A percentile compares a stretch with the other conserved stretches of the same genome.
These are phyloP conservation scores for Curvularia lunata DNA, from an alignment of 2,329 filamentous ascomycete species.

Conservation along the genomic window DNA sequence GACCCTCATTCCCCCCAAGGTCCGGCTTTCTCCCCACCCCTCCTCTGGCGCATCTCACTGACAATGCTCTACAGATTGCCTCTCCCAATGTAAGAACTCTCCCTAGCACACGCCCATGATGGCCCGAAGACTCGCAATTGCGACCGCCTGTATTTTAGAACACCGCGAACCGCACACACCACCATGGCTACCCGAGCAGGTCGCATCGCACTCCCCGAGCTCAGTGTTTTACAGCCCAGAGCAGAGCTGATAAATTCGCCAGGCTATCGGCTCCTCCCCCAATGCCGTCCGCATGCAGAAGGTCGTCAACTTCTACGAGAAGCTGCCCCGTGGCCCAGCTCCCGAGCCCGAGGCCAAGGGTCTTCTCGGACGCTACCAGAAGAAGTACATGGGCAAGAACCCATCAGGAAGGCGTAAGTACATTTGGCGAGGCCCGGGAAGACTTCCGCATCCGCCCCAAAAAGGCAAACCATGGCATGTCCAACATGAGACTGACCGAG, in stretches of 20 bases:
- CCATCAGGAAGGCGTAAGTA: conserved; percentile 81
- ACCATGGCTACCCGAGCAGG: conserved; percentile 1
- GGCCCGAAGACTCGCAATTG: conserved; percentile 16
- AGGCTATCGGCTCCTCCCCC: conserved; percentile 94
- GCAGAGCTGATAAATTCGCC: conserved; percentile 36
- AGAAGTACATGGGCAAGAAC: conserved; percentile 92
- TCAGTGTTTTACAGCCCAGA: not conserved
- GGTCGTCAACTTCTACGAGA: conserved; percentile 98
- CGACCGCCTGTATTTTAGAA: conserved; percentile 15
- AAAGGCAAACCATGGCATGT: not conserved
- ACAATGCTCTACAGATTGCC: conserved; percentile 67
- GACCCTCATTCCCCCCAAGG: conserved; percentile 99
- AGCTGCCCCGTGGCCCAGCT: conserved; percentile 90
- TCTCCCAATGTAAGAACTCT: conserved; percentile 76
- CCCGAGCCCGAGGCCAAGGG: conserved; percentile 83
- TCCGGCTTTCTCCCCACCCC: conserved; percentile 54
- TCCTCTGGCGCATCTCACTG: conserved; percentile 40
- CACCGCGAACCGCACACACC: conserved; percentile 27
- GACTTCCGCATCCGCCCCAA: not conserved
- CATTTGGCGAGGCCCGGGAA: conserved; percentile 29
- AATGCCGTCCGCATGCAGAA: conserved; percentile 98
- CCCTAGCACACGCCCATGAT: conserved; percentile 15
- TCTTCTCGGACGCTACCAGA: conserved; percentile 85
- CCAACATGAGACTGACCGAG: conserved; percentile 23
- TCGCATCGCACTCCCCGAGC: not conserved